Conservation (phyloP, 208 protist genomes). For the Leishmania tarentolae region DNA sequence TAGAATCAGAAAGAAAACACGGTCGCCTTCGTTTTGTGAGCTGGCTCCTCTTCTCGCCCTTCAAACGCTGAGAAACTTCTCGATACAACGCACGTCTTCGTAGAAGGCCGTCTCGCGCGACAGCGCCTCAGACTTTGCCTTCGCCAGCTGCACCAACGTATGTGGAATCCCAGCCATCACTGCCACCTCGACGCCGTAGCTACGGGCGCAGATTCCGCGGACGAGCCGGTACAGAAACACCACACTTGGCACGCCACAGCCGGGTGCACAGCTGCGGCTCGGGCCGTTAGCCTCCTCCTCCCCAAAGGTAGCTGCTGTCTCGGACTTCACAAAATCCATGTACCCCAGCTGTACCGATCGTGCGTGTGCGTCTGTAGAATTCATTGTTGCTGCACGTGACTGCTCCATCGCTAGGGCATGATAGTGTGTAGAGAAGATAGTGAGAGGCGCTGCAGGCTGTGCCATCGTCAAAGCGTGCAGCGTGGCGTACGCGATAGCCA, state of each 20-base stretch:
- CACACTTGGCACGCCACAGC: conserved; percentile 37
- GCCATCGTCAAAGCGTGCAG: conserved; percentile 66
- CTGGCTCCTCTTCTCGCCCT: not conserved
- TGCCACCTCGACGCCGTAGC: conserved; percentile 94
- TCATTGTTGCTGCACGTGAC: conserved; percentile 17
- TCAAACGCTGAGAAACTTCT: conserved; percentile 23
- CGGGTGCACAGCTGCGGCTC: conserved; percentile 26
- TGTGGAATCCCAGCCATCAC: conserved; percentile 82
- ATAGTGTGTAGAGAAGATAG: conserved; percentile 98
- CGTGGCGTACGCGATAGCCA: conserved; percentile 97
- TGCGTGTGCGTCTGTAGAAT: not conserved
- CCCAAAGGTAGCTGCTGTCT: not conserved
- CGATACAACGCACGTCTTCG: conserved; percentile 51
- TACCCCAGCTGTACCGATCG: conserved; percentile 74
- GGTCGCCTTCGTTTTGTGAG: not conserved
- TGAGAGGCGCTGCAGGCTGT: conserved; percentile 57
- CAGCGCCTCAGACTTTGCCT: conserved; percentile 65
- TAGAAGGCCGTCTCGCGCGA: conserved; percentile 55
- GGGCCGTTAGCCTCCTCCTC: conserved; percentile 1
- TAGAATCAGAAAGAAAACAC: conserved; percentile 1
- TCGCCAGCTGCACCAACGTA: conserved; percentile 57
- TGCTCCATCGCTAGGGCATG: conserved; percentile 93
- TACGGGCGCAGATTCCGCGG: conserved; percentile 81
- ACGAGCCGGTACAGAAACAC: conserved; percentile 91
- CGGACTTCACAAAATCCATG: conserved; percentile 80